Percentiles rank a stretch among this genome's conserved stretches.
Evolutionary conservation across 2,329 filamentous ascomycete genomes (phyloP).

Genomic region (Knufia fluminis): DNA sequence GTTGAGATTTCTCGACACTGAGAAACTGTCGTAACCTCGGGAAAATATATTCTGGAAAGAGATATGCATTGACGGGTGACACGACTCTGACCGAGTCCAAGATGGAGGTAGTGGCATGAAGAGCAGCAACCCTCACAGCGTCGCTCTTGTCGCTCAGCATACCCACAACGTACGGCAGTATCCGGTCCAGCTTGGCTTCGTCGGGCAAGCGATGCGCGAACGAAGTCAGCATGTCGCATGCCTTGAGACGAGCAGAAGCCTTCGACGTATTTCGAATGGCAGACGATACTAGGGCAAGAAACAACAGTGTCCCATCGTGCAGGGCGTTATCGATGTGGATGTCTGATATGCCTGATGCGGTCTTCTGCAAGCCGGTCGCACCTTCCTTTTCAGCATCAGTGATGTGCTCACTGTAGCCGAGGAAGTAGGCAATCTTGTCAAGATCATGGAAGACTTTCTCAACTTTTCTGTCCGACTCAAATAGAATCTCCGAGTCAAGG

Average conservation of each 20-base stretch:
- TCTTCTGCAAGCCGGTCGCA: slow-evolving; percentile 16
- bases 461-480: slow-evolving; percentile 87
- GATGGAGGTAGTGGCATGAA: slow-evolving; percentile 80
- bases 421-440: slow-evolving; percentile 92
- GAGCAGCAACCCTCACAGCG: slow-evolving; percentile 72
- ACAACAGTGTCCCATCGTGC: slow-evolving; percentile 88
- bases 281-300: slow-evolving; percentile 78
- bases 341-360: slow-evolving; percentile 26
- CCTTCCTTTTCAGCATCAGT: not conserved
- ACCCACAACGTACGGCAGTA: slow-evolving; percentile 80
- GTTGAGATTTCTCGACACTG: slow-evolving; percentile 42
- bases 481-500: slow-evolving; percentile 60
- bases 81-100: slow-evolving; percentile 80
- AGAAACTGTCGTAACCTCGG: slow-evolving; percentile 51
- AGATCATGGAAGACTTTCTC: slow-evolving; percentile 90
- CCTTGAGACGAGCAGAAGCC: slow-evolving; percentile 75
- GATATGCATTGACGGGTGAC: slow-evolving; percentile 60
- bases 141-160: slow-evolving; percentile 75
- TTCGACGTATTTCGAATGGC: slow-evolving; percentile 83
- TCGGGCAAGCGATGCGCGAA: slow-evolving; percentile 88
- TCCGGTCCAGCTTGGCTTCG: slow-evolving; percentile 88
- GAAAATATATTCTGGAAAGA: slow-evolving; percentile 59
- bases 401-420: slow-evolving; percentile 48
- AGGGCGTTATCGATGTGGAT: slow-evolving; percentile 46
- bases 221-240: slow-evolving; percentile 82